A percentile compares a stretch with the other conserved stretches of the same genome.
Conservation (phyloP, 257 asterid genomes). For the Przewalskia tangutica region DNA sequence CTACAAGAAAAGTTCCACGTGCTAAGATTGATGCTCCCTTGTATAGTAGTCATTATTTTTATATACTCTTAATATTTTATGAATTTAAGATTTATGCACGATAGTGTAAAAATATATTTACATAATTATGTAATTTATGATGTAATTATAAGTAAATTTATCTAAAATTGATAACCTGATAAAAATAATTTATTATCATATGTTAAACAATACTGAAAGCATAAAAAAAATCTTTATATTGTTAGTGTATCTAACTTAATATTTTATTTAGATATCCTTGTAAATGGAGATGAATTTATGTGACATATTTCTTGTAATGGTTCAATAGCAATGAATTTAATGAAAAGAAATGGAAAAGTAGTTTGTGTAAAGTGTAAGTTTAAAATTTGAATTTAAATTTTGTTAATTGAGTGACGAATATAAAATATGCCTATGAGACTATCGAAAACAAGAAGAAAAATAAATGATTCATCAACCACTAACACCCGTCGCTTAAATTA, state of each 20-base stretch:
- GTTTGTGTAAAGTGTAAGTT: not conserved
- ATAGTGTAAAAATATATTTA: too few species aligned
- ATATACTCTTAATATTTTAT: too few species aligned
- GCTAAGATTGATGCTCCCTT: not conserved
- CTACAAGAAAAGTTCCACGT: not conserved
- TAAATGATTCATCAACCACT: not conserved
- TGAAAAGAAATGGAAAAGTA: not conserved
- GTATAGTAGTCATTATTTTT: not conserved
- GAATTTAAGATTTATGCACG: too few species aligned
- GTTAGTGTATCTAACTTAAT: too few species aligned
- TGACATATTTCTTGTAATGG: not conserved
- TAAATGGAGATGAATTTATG: not conserved
- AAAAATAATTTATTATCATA: too few species aligned
- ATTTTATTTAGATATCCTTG: too few species aligned
- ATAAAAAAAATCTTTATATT: too few species aligned
- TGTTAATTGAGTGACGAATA: not conserved
- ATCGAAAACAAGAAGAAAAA: not conserved
- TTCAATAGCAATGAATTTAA: not conserved
- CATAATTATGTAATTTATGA: too few species aligned
- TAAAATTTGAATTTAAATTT: not conserved
- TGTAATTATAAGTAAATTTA: too few species aligned
- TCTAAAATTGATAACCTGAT: too few species aligned
- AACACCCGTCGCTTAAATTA: too few species aligned
- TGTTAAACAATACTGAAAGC: too few species aligned
- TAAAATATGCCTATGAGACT: not conserved